Evolutionary conservation across 805 yeast species (phyloP).

Genomic region (Yamadazyma takamatsuzukensis): DNA sequence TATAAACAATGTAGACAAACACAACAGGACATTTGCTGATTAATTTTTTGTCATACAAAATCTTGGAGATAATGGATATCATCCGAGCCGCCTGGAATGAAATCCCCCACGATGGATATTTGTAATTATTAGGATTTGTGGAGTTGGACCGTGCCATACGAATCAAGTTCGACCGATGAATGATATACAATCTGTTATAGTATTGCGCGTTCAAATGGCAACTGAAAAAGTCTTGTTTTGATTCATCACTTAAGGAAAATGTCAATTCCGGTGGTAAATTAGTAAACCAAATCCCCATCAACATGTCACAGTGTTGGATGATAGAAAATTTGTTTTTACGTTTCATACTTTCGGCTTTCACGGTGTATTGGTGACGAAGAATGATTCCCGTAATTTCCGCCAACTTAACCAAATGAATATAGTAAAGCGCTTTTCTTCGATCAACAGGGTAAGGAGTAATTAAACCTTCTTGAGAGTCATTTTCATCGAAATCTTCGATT

Average conservation of each 20-base stretch:
- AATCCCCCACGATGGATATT: constrained; percentile 74
- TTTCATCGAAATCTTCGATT: constrained; percentile 60
- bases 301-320: constrained; percentile 67
- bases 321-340: constrained; percentile 39
- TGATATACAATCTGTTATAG: constrained; percentile 66
- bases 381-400: constrained; percentile 71
- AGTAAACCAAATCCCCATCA: constrained; percentile 75
- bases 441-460: constrained; percentile 43
- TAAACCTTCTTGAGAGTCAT: constrained; percentile 27
- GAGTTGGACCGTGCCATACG: constrained; percentile 43
- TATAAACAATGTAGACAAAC: constrained; percentile 54
- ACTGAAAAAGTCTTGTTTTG: constrained; percentile 52
- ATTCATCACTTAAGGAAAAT: constrained; percentile 54
- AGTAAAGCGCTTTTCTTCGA: constrained; percentile 49
- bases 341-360: constrained; percentile 57
- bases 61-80: constrained; percentile 61
- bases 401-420: constrained; percentile 60
- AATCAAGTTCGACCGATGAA: constrained; percentile 66
- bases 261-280: constrained; percentile 60
- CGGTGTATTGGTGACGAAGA: constrained; percentile 65
- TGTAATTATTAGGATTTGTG: constrained; percentile 40
- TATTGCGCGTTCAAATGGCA: constrained; percentile 65
- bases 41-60: constrained; percentile 47
- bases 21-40: constrained; percentile 54
- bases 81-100: constrained; percentile 80